Evolutionary conservation across 495 filamentous ascomycete species (phyloP), one percentile per base, ranked within the genome.

Genomic region (Penicillium desertorum): DNA sequence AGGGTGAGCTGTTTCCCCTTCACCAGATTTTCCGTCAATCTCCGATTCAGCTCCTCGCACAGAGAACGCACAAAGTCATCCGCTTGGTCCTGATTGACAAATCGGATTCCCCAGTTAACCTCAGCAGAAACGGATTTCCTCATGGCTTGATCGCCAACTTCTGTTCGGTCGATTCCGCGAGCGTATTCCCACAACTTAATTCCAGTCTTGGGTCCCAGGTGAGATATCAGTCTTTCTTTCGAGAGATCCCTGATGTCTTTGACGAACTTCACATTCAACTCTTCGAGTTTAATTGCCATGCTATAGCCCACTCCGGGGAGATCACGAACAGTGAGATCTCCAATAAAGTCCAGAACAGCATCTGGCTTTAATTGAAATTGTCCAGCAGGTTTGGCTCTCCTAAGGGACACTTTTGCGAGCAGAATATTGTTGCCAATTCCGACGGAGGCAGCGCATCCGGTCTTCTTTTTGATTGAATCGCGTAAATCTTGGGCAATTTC

Each of bases 81-180:
- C 0, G 89, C 91, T 70, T 98, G 93, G 7, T 83, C 83, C 57
- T 96, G 90, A 45, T 82, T 94, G 53, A 90, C 84, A 63, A 98
- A 98, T 29, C 94, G 86, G 51, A 98, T 94, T 3, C 94, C 94
- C 95, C 95, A 98, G 63, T 96, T 98, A 56, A 98, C 90, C 58
- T 98, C 92, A 0, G 92, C 93, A 2, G 92, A 96, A 12, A 98
- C 89, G 0, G 92, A 96, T 66, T 97, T 96, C 34, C 94, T 83
- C 12, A 83, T 66, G 0, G 82, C 79, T 66, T 92, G 87, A 45
- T 91, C 88, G 32, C 94, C 94, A 27, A 98, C 90, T 70, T 96
- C 92, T 0, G 84, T 78, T 43, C 81, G 78, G 70, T 98, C 95
- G 51, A 98, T 90, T 1, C 94, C 94, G 14, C 92, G 84, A 27